phyloP scores from a whole-genome alignment of 345 rosid genomes.

The Dovyalis caffra region DNA sequence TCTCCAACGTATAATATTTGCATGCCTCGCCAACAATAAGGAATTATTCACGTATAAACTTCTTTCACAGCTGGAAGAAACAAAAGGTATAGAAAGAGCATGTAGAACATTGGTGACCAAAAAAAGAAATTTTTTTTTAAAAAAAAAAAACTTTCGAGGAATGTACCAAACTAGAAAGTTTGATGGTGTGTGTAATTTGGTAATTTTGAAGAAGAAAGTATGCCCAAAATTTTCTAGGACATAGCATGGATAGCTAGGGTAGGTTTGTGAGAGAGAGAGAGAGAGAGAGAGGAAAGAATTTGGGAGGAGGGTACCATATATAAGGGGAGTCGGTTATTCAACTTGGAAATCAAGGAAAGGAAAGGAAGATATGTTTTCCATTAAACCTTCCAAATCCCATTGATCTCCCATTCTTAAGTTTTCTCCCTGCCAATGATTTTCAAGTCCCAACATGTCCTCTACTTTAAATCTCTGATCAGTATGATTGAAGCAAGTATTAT shows the following conservation, averaged over 20 bases:
- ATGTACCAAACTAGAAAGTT: background rate
- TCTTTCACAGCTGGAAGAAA: background rate
- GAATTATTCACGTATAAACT: background rate
- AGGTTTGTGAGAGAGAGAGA: conserved; percentile 16
- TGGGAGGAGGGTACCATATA: conserved; percentile 4
- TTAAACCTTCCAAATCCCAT: conserved; percentile 87
- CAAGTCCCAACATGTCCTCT: conserved; percentile 53
- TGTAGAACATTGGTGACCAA: background rate
- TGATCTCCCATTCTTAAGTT: conserved; percentile 78
- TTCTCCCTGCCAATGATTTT: conserved; percentile 63
- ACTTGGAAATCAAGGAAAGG: conserved; percentile 85
- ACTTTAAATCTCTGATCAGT: conserved; percentile 44
- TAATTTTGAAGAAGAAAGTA: background rate
- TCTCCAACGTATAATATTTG: conserved; percentile 14
- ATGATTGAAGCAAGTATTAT: conserved; percentile 51
- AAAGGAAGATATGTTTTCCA: conserved; percentile 63
- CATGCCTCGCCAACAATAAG: background rate
- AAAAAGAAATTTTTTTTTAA: background rate
- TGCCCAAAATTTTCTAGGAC: conserved; percentile 28
- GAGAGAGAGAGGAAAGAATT: conserved; percentile 5
- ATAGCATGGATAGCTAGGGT: background rate
- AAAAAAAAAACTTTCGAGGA: background rate
- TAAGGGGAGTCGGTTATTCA: conserved; percentile 32
- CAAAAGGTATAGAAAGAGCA: background rate
- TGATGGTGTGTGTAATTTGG: background rate